Conservation (phyloP, 495 filamentous ascomycete species). For the Penicillium silybi region DNA sequence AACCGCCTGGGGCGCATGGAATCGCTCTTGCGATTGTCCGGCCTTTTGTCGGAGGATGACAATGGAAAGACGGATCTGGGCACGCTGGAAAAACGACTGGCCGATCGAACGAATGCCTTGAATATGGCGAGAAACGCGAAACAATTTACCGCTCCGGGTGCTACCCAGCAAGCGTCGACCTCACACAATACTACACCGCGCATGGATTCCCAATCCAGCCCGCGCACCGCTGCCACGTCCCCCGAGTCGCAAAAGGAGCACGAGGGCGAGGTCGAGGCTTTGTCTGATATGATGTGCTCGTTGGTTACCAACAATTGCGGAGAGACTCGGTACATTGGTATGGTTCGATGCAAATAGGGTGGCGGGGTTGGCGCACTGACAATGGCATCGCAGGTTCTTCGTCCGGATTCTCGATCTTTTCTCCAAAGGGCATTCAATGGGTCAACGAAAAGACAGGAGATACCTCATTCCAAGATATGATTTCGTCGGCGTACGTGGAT, state of each 20-base stretch:
- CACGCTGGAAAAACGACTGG: slow-evolving; percentile 76
- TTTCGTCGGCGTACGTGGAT: slow-evolving; percentile 73
- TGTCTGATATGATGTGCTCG: slow-evolving; percentile 99
- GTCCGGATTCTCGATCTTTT: slow-evolving; percentile 97
- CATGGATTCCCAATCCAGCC: slow-evolving; percentile 52
- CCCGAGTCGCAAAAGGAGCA: slow-evolving; percentile 52
- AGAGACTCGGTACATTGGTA: slow-evolving; percentile 96
- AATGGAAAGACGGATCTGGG: slow-evolving; percentile 86
- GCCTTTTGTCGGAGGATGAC: slow-evolving; percentile 82
- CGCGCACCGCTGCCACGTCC: slow-evolving; percentile 58
- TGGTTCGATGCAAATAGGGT: slow-evolving; percentile 14
- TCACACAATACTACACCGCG: slow-evolving; percentile 46
- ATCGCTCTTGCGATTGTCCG: slow-evolving; percentile 78
- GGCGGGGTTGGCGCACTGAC: slow-evolving; percentile 15
- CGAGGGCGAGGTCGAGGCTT: slow-evolving; percentile 75
- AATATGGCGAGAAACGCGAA: slow-evolving; percentile 36
- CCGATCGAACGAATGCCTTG: slow-evolving; percentile 52
- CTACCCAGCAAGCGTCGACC: slow-evolving; percentile 22
- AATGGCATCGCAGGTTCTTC: slow-evolving; percentile 65
- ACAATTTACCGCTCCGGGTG: slow-evolving; percentile 23
- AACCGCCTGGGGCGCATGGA: slow-evolving; percentile 95
- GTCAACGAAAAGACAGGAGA: slow-evolving; percentile 98
- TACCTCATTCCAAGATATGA: slow-evolving; percentile 92
- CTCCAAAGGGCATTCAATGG: slow-evolving; percentile 97
- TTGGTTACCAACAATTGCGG: slow-evolving; percentile 96